Evolutionary conservation across 106 monocot species (phyloP).

Genomic region (Dioscorea zingiberensis): DNA sequence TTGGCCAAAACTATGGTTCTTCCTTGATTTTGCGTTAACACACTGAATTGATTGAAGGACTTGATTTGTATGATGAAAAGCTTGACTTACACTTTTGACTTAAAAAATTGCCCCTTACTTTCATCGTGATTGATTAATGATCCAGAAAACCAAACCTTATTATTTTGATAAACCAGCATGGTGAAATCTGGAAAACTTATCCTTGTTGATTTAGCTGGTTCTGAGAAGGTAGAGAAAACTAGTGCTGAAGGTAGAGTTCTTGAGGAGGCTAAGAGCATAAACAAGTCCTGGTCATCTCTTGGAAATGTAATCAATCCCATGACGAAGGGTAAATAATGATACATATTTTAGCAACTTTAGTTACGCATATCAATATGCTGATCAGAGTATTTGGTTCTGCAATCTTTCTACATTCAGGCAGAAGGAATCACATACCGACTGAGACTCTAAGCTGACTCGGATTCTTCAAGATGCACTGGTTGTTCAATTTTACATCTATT

Average conservation of each 20-base stretch:
- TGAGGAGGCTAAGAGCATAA: conserved; percentile 84
- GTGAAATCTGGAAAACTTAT: conserved; percentile 65
- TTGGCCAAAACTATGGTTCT: no score
- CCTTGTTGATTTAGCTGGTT: conserved; percentile 88
- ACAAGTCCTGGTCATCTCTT: conserved; percentile 82
- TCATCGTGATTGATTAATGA: no score
- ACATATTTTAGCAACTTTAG: background rate
- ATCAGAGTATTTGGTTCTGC: background rate
- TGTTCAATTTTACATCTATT: background rate
- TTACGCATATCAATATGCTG: background rate
- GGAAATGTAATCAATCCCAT: conserved; percentile 88
- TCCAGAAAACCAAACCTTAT: background rate
- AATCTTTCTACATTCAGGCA: conserved; percentile 24
- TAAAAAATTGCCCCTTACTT: no score
- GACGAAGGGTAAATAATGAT: conserved; percentile 42
- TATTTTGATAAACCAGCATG: conserved; percentile 17
- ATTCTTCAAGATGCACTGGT: conserved; percentile 91
- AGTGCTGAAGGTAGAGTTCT: conserved; percentile 78
- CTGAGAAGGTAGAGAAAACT: conserved; percentile 89
- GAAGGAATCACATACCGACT: conserved; percentile 68
- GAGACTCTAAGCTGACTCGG: conserved; percentile 83
- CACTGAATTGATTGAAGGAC: no score
- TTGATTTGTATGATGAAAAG: no score
- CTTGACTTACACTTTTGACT: no score
- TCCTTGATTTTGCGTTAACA: no score